Evolutionary conservation across 2,329 filamentous ascomycete genomes (phyloP).

Genomic region (Fusarium sp.): DNA sequence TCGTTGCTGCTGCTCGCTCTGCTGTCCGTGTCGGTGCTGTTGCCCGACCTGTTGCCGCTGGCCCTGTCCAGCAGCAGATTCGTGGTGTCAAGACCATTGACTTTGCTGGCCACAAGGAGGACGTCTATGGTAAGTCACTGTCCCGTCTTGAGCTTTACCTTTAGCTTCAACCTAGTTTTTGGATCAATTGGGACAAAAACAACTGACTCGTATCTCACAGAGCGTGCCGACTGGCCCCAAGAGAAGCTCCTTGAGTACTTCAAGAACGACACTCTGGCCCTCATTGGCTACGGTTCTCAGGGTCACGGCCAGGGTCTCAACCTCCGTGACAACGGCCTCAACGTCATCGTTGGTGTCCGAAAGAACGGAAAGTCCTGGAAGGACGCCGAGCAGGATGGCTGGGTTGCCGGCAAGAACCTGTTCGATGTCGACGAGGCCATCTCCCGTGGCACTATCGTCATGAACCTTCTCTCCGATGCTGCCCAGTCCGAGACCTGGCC

Average conservation of each 20-base stretch:
- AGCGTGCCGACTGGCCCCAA: slow-evolving; percentile 97
- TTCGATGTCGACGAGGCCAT: slow-evolving; percentile 99
- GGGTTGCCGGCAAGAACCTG: slow-evolving; percentile 98
- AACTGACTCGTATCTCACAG: slow-evolving; percentile 62
- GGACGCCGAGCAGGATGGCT: slow-evolving; percentile 96
- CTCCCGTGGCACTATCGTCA: slow-evolving; percentile 91
- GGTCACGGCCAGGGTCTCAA: slow-evolving; percentile 99
- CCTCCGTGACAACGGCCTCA: slow-evolving; percentile 99
- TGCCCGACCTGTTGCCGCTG: slow-evolving; percentile 64
- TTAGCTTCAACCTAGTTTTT: not conserved
- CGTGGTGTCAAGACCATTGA: slow-evolving; percentile 98
- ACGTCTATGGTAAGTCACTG: slow-evolving; percentile 81
- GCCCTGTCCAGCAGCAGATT: slow-evolving; percentile 74
- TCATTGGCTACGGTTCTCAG: slow-evolving; percentile 98
- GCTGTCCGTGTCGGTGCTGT: slow-evolving; percentile 67
- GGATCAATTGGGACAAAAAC: not conserved
- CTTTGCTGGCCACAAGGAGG: slow-evolving; percentile 96
- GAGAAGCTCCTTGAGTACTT: slow-evolving; percentile 99
- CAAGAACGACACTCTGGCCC: slow-evolving; percentile 98
- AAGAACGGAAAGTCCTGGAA: slow-evolving; percentile 99
- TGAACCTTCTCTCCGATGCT: slow-evolving; percentile 98
- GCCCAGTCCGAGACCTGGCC: slow-evolving; percentile 99
- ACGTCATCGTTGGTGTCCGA: slow-evolving; percentile 98
- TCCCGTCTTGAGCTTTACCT: slow-evolving; percentile 6
- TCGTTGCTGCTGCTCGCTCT: slow-evolving; percentile 71